These are phyloP conservation scores for Aspergillus versicolor DNA, from an alignment of 2,329 filamentous ascomycete genomes.

Conservation along the genomic window DNA sequence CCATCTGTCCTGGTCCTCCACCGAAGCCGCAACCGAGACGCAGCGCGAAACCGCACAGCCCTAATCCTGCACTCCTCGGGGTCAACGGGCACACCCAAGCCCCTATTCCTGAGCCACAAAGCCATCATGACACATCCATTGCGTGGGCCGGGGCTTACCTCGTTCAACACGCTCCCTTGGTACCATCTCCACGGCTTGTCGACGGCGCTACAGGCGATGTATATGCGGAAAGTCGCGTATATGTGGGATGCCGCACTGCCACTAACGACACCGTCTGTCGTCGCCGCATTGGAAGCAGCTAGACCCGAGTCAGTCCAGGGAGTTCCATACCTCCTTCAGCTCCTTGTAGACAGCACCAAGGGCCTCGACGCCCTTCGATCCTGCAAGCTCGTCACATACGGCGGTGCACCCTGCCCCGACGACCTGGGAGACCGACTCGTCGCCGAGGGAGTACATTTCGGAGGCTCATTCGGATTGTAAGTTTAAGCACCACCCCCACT, in stretches of 20 bases:
- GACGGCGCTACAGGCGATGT: conserved; percentile 46
- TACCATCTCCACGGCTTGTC: conserved; percentile 47
- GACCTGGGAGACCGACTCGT: conserved; percentile 43
- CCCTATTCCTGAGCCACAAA: conserved; percentile 45
- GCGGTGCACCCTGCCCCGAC: conserved; percentile 44
- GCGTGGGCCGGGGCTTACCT: conserved; percentile 37
- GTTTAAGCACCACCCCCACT: conserved; percentile 5
- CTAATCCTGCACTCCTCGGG: conserved; percentile 51
- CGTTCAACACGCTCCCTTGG: conserved; percentile 47
- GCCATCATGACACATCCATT: conserved; percentile 39
- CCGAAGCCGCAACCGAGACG: conserved; percentile 22
- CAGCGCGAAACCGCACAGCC: conserved; percentile 32
- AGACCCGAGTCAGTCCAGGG: conserved; percentile 42
- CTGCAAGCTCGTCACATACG: conserved; percentile 43
- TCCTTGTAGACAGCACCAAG: conserved; percentile 37
- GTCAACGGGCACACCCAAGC: conserved; percentile 50
- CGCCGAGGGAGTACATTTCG: conserved; percentile 36
- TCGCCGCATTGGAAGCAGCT: conserved; percentile 36
- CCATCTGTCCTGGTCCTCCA: conserved; percentile 19
- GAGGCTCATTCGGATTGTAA: conserved; percentile 44
- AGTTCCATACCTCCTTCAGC: conserved; percentile 44
- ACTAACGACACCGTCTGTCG: conserved; percentile 37
- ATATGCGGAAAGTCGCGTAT: conserved; percentile 42
- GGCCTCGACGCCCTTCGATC: conserved; percentile 37
- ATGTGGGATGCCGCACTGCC: conserved; percentile 44